A percentile compares a stretch with the other conserved stretches of the same genome.
Conservation (phyloP, 805 yeast species). For the Alloascoidea africana region DNA sequence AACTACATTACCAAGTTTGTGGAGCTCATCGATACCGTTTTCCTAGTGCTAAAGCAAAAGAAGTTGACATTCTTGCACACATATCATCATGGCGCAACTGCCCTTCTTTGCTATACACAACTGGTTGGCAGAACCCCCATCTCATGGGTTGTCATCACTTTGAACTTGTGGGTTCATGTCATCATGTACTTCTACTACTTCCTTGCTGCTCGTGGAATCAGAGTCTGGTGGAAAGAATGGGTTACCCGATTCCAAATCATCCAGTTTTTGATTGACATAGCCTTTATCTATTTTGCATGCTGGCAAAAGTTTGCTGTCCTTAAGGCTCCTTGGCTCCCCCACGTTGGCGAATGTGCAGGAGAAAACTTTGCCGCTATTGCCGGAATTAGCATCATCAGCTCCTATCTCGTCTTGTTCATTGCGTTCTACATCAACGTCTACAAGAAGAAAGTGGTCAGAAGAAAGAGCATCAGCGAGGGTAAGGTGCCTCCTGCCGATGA, state of each 20-base stretch:
- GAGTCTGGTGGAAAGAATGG: conserved; percentile 99
- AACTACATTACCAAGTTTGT: conserved; percentile 82
- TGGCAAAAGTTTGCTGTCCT: conserved; percentile 49
- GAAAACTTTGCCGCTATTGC: conserved; percentile 84
- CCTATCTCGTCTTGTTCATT: conserved; percentile 81
- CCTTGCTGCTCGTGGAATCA: conserved; percentile 80
- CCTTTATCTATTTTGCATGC: conserved; percentile 86
- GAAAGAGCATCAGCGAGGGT: no score
- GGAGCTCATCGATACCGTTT: conserved; percentile 84
- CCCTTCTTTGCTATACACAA: conserved; percentile 86
- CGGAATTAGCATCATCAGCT: conserved; percentile 79
- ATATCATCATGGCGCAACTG: conserved; percentile 98
- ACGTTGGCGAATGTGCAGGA: conserved; percentile 79
- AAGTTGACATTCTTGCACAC: conserved; percentile 87
- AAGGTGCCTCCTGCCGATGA: no score
- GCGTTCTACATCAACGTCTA: conserved; percentile 85
- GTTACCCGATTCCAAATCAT: conserved; percentile 91
- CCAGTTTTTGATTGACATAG: conserved; percentile 82
- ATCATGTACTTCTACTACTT: conserved; percentile 98
- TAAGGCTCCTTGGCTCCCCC: conserved; percentile 39
- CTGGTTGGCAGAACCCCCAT: conserved; percentile 81
- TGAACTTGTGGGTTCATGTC: conserved; percentile 87
- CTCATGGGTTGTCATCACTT: conserved; percentile 85
- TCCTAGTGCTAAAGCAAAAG: conserved; percentile 83
- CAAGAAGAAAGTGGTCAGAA: conserved; percentile 23